Percentiles rank a stretch among this genome's conserved stretches.
Conservation (phyloP, 331 rosid genomes). For the Dryas integrifolia region DNA sequence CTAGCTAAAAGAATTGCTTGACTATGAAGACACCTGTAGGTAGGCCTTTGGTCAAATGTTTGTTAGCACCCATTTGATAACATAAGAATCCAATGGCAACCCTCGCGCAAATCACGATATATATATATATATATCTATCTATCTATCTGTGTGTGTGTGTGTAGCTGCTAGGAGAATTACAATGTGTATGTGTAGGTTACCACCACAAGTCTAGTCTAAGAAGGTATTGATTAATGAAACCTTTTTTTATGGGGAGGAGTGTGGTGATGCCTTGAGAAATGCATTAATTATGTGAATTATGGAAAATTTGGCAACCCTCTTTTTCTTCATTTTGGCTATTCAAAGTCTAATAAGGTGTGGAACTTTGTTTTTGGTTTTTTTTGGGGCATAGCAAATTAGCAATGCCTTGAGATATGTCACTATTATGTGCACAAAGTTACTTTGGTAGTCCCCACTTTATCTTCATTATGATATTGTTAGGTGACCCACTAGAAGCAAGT, state of each 20-base stretch:
- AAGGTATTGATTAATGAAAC: slow-evolving; percentile 13
- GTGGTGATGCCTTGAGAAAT: slow-evolving; percentile 41
- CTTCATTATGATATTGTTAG: slow-evolving; percentile 38
- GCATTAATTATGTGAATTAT: slow-evolving; percentile 34
- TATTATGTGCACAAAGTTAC: background rate
- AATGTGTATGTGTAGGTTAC: slow-evolving; percentile 20
- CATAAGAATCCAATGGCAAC: slow-evolving; percentile 47
- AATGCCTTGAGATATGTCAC: slow-evolving; percentile 4
- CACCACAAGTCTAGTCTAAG: slow-evolving; percentile 28
- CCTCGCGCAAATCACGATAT: slow-evolving; percentile 59
- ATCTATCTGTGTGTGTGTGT: background rate
- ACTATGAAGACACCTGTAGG: slow-evolving; percentile 8
- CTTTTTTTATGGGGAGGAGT: slow-evolving; percentile 33
- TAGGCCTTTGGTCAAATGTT: slow-evolving; percentile 45
- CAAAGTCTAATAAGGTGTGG: background rate
- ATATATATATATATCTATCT: background rate
- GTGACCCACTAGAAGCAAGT: slow-evolving; percentile 45
- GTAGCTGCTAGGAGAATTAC: background rate
- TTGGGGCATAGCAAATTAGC: no score
- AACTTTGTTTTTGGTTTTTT: background rate
- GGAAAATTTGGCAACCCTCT: background rate
- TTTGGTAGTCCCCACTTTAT: slow-evolving; percentile 43
- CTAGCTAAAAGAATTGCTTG: slow-evolving; percentile 16
- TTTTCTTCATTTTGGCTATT: background rate
- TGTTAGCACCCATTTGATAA: slow-evolving; percentile 28